Evolutionary conservation across 2,329 filamentous ascomycete genomes (phyloP).

Genomic region (Scolecobasidium constrictum): DNA sequence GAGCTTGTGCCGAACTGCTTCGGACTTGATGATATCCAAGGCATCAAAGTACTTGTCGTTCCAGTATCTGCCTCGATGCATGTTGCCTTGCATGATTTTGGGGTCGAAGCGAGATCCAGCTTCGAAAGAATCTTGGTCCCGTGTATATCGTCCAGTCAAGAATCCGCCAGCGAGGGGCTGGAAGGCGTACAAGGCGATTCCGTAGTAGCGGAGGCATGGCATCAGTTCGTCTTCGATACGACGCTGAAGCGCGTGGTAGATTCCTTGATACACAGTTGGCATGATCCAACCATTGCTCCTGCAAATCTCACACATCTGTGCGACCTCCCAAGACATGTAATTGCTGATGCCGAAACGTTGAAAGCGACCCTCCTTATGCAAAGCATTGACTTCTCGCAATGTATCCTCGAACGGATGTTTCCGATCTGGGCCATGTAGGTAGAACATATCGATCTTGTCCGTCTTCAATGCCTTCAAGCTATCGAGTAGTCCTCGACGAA

Average conservation of each 20-base stretch:
- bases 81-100: conserved; percentile 26
- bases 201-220: conserved; percentile 31
- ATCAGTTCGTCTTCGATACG: conserved; percentile 31
- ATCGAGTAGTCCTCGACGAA: conserved; percentile 23
- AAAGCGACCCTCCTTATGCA: conserved; percentile 36
- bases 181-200: conserved; percentile 30
- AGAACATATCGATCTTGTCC: conserved; percentile 36
- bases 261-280: conserved; percentile 37
- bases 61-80: conserved; percentile 29
- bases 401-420: conserved; percentile 35
- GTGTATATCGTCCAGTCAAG: conserved; percentile 29
- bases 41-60: conserved; percentile 33
- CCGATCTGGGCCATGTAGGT: conserved; percentile 41
- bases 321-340: conserved; percentile 36
- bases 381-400: conserved; percentile 33
- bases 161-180: conserved; percentile 36
- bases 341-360: conserved; percentile 36
- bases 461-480: conserved; percentile 29
- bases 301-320: conserved; percentile 36
- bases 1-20: conserved; percentile 28
- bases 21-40: conserved; percentile 27
- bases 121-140: conserved; percentile 25
- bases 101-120: conserved; percentile 28
- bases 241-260: conserved; percentile 30
- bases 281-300: conserved; percentile 28